phyloP scores from a whole-genome alignment of 495 filamentous ascomycete genomes.

The Neurospora hispaniola region DNA sequence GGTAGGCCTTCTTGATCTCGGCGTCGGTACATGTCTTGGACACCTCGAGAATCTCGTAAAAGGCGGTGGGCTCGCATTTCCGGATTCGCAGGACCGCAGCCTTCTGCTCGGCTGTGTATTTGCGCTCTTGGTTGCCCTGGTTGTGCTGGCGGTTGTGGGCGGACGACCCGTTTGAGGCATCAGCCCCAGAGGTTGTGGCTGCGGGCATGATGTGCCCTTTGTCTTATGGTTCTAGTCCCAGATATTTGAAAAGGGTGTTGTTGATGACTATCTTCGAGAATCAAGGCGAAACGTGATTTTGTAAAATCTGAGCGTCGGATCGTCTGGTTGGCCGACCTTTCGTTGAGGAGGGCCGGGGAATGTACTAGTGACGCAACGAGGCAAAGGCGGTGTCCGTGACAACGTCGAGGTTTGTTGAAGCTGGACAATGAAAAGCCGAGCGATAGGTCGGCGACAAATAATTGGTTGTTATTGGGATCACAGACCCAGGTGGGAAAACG shows the following conservation, averaged over 20 bases:
- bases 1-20: slow-evolving; percentile 92
- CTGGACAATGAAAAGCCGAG: background rate
- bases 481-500: background rate
- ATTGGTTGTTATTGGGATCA: background rate
- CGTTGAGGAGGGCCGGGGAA: background rate
- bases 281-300: background rate
- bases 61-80: slow-evolving; percentile 71
- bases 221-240: background rate
- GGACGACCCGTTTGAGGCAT: slow-evolving; percentile 46
- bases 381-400: background rate
- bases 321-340: background rate
- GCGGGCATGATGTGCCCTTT: slow-evolving; percentile 51
- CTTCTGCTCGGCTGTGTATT: slow-evolving; percentile 83
- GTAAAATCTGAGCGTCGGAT: background rate
- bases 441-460: background rate
- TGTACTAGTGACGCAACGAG: background rate
- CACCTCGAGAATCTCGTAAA: slow-evolving; percentile 76
- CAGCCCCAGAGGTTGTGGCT: slow-evolving; percentile 63
- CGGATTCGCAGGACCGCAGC: slow-evolving; percentile 79
- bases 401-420: background rate
- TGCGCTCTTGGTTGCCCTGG: slow-evolving; percentile 84
- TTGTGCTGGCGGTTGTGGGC: slow-evolving; percentile 76
- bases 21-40: slow-evolving; percentile 54
- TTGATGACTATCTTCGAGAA: background rate
- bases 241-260: background rate